These are phyloP conservation scores for Sporothrix dimorphospora DNA, from an alignment of 2,329 filamentous ascomycete species.

Conservation along the genomic window DNA sequence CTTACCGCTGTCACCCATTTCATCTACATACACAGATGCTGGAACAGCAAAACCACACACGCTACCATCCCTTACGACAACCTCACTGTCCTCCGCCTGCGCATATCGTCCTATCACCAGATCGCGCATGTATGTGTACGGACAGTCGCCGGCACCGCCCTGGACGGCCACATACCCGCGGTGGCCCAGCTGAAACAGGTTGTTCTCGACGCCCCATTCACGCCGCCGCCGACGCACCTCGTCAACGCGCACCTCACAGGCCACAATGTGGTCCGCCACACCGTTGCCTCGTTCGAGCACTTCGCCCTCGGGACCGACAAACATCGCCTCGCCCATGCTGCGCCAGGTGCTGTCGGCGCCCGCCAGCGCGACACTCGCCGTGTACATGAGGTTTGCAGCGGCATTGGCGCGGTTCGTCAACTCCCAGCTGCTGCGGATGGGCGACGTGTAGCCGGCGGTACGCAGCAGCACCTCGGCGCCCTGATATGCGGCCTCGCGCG, in stretches of 20 bases:
- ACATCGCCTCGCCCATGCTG: conserved; percentile 28
- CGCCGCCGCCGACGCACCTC: conserved; percentile 23
- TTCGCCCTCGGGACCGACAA: conserved; percentile 24
- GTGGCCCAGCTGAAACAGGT: conserved; percentile 28
- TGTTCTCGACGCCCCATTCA: conserved; percentile 29
- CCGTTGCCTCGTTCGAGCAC: conserved; percentile 27
- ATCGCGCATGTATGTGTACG: conserved; percentile 26
- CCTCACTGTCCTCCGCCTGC: conserved; percentile 22
- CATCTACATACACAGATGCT: neutral
- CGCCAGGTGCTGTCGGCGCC: conserved; percentile 25
- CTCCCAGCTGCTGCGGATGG: conserved; percentile 27
- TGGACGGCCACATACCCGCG: conserved; percentile 23
- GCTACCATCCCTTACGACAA: conserved; percentile 12
- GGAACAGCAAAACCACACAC: conserved; percentile 16
- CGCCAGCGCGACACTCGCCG: conserved; percentile 26
- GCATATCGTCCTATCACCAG: conserved; percentile 14
- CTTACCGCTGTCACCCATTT: neutral
- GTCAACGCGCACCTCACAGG: conserved; percentile 21
- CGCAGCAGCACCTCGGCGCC: conserved; percentile 28
- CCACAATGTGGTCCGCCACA: conserved; percentile 23
- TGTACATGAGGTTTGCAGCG: conserved; percentile 25
- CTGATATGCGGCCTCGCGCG: conserved; percentile 24
- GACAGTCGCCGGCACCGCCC: conserved; percentile 24
- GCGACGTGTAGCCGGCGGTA: conserved; percentile 26
- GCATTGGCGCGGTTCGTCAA: conserved; percentile 26